Percentiles rank a stretch among this genome's conserved stretches.
phyloP scores from a whole-genome alignment of 148 eudicot genomes.

The Rhododendron williamsianum region DNA sequence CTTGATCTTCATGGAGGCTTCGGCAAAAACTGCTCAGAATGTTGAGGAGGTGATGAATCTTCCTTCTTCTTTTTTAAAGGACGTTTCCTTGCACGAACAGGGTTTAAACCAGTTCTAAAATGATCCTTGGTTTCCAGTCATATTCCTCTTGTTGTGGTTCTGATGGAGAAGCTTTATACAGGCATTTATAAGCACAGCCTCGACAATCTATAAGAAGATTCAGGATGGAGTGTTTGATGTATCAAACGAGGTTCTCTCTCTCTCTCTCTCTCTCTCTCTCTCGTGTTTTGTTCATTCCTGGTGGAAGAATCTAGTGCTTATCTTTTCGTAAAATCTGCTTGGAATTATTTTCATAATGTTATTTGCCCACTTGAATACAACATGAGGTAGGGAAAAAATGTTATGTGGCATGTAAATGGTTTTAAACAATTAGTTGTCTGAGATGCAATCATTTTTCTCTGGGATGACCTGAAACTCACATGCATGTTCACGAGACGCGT shows the following conservation, averaged over 20 bases:
- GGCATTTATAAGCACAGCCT: constrained; percentile 53
- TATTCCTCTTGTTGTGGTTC: neutral
- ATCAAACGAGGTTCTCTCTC: constrained; percentile 41
- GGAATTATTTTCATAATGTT: neutral
- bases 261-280: constrained; percentile 3
- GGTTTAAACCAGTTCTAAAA: neutral
- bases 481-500: neutral
- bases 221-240: constrained; percentile 53
- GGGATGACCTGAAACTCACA: neutral
- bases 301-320: neutral
- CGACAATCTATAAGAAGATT: constrained; percentile 47
- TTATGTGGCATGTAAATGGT: neutral
- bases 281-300: neutral
- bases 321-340: neutral
- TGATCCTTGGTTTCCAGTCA: neutral
- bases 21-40: constrained; percentile 56
- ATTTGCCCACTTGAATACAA: neutral
- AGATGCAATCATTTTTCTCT: neutral
- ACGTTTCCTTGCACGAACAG: neutral
- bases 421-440: neutral
- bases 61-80: neutral
- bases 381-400: neutral
- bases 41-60: constrained; percentile 45
- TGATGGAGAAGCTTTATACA: constrained; percentile 11
- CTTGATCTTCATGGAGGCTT: constrained; percentile 51